A percentile compares a stretch with the other conserved stretches of the same genome.
Evolutionary conservation across 164 flowering plant species (phyloP).

Genomic region (Magnolia changhungtana): DNA sequence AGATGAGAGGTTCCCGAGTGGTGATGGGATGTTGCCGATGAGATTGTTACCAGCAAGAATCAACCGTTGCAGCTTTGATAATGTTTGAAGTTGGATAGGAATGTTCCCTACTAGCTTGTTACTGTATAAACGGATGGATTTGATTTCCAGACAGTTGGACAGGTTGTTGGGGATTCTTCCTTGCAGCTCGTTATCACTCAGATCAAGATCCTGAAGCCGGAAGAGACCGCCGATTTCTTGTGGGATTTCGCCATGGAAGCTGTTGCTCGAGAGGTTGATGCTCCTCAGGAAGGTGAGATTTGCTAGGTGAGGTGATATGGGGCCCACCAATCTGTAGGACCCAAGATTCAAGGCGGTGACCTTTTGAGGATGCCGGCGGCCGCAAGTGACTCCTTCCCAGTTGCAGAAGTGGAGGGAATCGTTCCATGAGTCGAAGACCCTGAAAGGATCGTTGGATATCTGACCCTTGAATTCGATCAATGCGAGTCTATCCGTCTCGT

Average conservation of each 20-base stretch:
- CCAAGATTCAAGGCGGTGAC: conserved; percentile 23
- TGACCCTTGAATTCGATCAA: conserved; percentile 19
- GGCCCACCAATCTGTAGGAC: conserved; percentile 15
- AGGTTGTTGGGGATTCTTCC: conserved; percentile 33
- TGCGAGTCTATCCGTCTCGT: conserved; percentile 6
- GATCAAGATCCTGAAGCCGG: conserved; percentile 22
- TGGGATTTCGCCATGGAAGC: conserved; percentile 31
- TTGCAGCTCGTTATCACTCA: conserved; percentile 27
- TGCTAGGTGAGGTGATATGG: conserved; percentile 31
- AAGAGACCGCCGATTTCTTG: conserved; percentile 22
- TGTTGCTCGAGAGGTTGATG: conserved; percentile 33
- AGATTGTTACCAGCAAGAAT: conserved; percentile 7
- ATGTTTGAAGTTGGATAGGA: background rate
- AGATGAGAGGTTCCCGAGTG: conserved; percentile 18
- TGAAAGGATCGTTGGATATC: conserved; percentile 23
- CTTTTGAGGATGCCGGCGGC: conserved; percentile 13
- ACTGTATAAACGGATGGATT: fast-evolving
- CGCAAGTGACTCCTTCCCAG: conserved; percentile 39
- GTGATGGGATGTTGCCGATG: conserved; percentile 17
- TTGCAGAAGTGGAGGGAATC: conserved; percentile 25
- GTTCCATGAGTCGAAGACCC: conserved; percentile 33
- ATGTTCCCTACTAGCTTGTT: conserved; percentile 4
- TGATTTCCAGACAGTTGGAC: background rate
- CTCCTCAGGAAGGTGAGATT: conserved; percentile 40
- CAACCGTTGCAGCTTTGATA: background rate